Conservation (phyloP, 1,284 basidiomycete genomes). For the Meira miltonrushii region DNA sequence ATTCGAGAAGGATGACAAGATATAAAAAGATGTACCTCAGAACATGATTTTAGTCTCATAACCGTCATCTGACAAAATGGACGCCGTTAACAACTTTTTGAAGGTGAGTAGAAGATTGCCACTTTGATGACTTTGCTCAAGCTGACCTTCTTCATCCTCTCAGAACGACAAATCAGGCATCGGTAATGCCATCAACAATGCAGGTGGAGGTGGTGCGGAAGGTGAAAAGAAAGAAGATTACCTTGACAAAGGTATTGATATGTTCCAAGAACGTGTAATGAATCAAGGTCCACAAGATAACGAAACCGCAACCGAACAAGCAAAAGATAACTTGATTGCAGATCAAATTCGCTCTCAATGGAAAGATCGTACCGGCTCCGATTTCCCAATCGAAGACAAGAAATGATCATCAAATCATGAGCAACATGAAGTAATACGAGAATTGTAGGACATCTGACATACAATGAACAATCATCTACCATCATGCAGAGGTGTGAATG, state of each 20-base stretch:
- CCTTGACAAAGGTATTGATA: constrained; percentile 9
- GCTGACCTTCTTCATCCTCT: neutral
- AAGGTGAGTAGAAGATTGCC: constrained; percentile 5
- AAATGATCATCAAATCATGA: neutral
- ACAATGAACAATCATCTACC: too few species aligned
- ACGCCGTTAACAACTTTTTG: constrained; percentile 2
- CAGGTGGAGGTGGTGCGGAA: constrained; percentile 7
- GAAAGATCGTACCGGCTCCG: neutral
- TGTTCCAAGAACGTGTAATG: constrained; percentile 1
- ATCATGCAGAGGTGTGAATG: too few species aligned
- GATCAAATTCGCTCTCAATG: constrained; percentile 3
- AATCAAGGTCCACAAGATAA: constrained; percentile 6
- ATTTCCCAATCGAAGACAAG: constrained; percentile 6
- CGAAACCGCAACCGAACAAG: constrained; percentile 10
- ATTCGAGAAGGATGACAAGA: neutral
- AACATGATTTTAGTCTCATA: neutral
- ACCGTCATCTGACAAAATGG: neutral
- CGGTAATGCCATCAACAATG: constrained; percentile 4
- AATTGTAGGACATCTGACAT: too few species aligned
- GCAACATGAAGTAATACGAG: too few species aligned
- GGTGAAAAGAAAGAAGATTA: constrained; percentile 10
- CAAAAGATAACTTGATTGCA: constrained; percentile 10
- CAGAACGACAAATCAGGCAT: constrained; percentile 11
- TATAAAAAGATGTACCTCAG: neutral
- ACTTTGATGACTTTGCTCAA: neutral